Base-by-base conservation (phyloP, 2,329 filamentous ascomycete species). In the Paramyrothecium roridum region DNA sequence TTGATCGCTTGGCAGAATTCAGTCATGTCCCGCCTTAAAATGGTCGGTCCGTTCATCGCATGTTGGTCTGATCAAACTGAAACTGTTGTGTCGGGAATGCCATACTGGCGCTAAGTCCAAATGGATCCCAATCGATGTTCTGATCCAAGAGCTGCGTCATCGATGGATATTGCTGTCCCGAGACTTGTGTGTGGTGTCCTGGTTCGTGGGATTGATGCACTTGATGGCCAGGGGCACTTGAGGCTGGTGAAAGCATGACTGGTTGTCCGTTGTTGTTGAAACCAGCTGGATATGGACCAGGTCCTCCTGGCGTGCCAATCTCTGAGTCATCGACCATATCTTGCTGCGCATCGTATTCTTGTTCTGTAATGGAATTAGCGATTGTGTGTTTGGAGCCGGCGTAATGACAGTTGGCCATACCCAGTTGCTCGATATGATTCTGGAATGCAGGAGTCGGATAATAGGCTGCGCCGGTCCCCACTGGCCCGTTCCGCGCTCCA, bases 391-490 rank as follows among this genome's bases (percentile, higher is more conserved):
- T 30, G 26, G 10, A 4, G 10, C 10, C 6, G 6, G 26, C 26
- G 10, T 4, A 10, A 30, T 30, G 6, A 30, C 26, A 4, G 26
- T 6, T 30, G 6, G 10, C 68, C 92, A 90, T 91, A 89, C 93
- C 93, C 73, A 98, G 85, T 80, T 96, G 91, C 74, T 96, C 90
- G 74, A 96, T 93, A 73, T 97, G 93, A 72, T 90, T 95, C 69
- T 96, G 91, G 75, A 96, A 97, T 2, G 78, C 77, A 19, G 90
- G 89, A 56, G 91, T 89, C 51, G 90, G 86, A 70, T 96, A 97
- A 74, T 89, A 96, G 53, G 80, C 70, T 50, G 78, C 71, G 57
- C 75, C 66, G 48, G 76, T 68, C 61, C 71, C 72, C 58, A 74
- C 67, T 61, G 73, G 68, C 48, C 68, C 70, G 65, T 67, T 68